A percentile compares a stretch with the other conserved stretches of the same genome.
Evolutionary conservation across 1,284 basidiomycete species (phyloP).

Genomic region (Amylostereum areolatum): DNA sequence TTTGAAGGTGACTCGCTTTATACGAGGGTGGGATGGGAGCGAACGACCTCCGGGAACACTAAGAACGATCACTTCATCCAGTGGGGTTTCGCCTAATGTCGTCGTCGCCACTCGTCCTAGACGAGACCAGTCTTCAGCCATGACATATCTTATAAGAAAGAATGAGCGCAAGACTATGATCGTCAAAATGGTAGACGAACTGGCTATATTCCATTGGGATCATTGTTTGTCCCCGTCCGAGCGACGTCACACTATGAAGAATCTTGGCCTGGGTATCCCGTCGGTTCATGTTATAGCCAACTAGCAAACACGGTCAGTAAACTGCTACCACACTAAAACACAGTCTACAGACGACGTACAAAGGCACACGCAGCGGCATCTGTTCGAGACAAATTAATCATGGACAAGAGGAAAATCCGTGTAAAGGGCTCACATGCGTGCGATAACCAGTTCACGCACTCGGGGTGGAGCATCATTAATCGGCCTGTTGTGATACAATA

Average conservation of each 20-base stretch:
- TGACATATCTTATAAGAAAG: neutral
- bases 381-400: conserved; percentile 16
- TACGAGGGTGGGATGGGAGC: conserved; percentile 9
- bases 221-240: no score
- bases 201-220: no score
- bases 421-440: conserved; percentile 31
- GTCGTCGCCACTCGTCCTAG: conserved; percentile 22
- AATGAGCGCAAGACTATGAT: no score
- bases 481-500: conserved; percentile 24
- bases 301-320: neutral
- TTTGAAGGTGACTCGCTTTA: conserved; percentile 28
- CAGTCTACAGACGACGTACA: conserved; percentile 16
- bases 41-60: conserved; percentile 11
- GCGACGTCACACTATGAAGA: neutral
- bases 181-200: no score
- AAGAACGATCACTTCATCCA: conserved; percentile 37
- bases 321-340: no score
- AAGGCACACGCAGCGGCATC: conserved; percentile 30
- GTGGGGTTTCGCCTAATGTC: conserved; percentile 14
- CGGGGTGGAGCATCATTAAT: conserved; percentile 6
- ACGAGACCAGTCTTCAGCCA: neutral
- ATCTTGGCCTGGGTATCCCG: neutral
- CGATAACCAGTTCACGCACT: conserved; percentile 28
- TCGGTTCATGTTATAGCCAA: neutral
- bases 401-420: neutral